Conservation (phyloP, 139 green algal genomes). For the Chlorella ohadii region DNA sequence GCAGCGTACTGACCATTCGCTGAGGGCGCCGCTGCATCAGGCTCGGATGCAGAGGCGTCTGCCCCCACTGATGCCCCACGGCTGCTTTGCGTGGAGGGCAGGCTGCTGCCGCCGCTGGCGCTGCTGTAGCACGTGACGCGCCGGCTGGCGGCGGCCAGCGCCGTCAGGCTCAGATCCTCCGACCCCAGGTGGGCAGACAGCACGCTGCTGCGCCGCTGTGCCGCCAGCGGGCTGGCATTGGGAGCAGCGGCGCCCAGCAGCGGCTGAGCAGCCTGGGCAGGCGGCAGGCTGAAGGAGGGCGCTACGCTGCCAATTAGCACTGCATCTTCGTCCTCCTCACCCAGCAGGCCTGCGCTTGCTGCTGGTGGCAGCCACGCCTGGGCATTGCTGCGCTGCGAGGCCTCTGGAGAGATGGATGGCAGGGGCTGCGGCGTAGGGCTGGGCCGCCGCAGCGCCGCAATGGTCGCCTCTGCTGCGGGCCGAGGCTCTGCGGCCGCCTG, state of each 20-base stretch:
- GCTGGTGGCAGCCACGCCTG: not conserved
- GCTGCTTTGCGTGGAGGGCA: not conserved
- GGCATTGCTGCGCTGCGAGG: not conserved
- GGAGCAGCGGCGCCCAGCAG: not conserved
- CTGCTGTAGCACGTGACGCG: not conserved
- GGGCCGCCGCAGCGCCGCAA: not conserved
- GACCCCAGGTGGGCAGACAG: not conserved
- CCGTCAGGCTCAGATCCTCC: not conserved
- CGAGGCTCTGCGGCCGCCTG: not conserved
- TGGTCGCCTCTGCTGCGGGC: not conserved
- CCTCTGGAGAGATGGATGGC: constrained; percentile 2
- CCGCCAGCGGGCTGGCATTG: too few species aligned
- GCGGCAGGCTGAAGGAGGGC: not conserved
- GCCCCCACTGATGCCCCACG: not conserved
- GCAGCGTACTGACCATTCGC: not conserved
- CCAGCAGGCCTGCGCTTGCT: not conserved
- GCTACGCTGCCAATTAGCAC: constrained; percentile 20
- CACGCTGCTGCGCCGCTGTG: not conserved
- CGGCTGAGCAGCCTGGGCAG: not conserved
- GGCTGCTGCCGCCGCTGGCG: constrained; percentile 1
- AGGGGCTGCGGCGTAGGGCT: not conserved
- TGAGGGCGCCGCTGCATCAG: not conserved
- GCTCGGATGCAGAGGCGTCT: not conserved
- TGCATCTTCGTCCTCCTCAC: not conserved
- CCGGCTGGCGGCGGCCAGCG: not conserved